Percentiles rank a stretch among this genome's conserved stretches.
phyloP scores from a whole-genome alignment of 345 rosid species.

The Salix purpurea region DNA sequence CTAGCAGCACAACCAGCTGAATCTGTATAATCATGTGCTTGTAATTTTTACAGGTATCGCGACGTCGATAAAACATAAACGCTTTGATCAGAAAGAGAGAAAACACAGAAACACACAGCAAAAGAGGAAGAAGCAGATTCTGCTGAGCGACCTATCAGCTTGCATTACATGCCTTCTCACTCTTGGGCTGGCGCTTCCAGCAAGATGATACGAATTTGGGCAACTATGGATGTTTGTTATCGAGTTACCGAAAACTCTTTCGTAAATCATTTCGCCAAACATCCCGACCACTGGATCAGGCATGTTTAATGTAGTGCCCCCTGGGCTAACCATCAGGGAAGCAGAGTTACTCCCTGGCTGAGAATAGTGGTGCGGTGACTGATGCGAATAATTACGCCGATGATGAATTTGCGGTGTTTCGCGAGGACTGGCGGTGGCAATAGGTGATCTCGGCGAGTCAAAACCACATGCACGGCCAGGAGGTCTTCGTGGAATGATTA shows the following conservation, averaged over 20 bases:
- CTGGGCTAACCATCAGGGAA: slow-evolving; percentile 34
- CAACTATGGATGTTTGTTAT: slow-evolving; percentile 40
- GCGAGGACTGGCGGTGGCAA: not conserved
- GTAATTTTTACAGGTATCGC: not conserved
- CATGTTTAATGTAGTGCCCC: slow-evolving; percentile 31
- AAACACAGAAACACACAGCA: slow-evolving; percentile 70
- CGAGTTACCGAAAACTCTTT: slow-evolving; percentile 55
- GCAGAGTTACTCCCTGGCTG: slow-evolving; percentile 31
- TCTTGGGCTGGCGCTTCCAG: slow-evolving; percentile 48
- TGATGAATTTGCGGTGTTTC: not conserved
- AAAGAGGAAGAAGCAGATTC: slow-evolving; percentile 66
- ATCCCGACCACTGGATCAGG: slow-evolving; percentile 50
- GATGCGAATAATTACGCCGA: slow-evolving; percentile 11
- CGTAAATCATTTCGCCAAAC: slow-evolving; percentile 63
- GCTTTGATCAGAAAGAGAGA: slow-evolving; percentile 51
- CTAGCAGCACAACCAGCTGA: slow-evolving; percentile 7
- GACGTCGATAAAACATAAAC: not conserved
- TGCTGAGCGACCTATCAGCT: slow-evolving; percentile 64
- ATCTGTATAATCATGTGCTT: not conserved
- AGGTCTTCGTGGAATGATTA: slow-evolving; percentile 29
- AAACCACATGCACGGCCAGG: slow-evolving; percentile 17
- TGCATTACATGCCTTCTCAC: slow-evolving; percentile 67
- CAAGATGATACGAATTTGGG: slow-evolving; percentile 52
- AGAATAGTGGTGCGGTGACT: slow-evolving; percentile 28
- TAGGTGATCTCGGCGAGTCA: slow-evolving; percentile 13